Conservation (phyloP, 2,329 filamentous ascomycete genomes). For the Epicoccum sorghinum region DNA sequence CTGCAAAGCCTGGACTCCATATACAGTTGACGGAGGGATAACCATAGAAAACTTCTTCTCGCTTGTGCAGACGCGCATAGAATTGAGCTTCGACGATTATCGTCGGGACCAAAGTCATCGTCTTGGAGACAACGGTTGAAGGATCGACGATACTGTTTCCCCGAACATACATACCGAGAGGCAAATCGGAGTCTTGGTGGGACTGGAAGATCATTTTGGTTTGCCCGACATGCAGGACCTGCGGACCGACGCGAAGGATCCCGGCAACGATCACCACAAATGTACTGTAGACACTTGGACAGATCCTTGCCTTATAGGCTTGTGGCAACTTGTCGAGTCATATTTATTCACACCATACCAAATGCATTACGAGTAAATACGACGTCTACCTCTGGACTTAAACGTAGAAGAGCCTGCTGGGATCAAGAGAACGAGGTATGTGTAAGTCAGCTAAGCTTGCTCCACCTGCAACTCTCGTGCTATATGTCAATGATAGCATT, state of each 20-base stretch:
- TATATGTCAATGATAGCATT: too few species aligned
- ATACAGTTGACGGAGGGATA: slow-evolving; percentile 15
- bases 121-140: slow-evolving; percentile 3
- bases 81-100: slow-evolving; percentile 14
- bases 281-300: neutral
- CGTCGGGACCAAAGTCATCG: slow-evolving; percentile 5
- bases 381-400: too few species aligned
- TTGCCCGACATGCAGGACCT: neutral
- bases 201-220: neutral
- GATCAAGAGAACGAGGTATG: too few species aligned
- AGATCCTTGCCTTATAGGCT: neutral
- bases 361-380: too few species aligned
- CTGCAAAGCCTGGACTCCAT: slow-evolving; percentile 17
- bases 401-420: too few species aligned
- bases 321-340: neutral
- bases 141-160: neutral
- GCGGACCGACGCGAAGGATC: neutral
- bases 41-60: slow-evolving; percentile 16
- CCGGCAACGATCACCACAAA: neutral
- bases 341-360: neutral
- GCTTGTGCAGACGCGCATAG: slow-evolving; percentile 15
- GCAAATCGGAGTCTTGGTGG: neutral
- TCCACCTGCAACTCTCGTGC: too few species aligned
- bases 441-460: too few species aligned
- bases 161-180: neutral